phyloP scores from a whole-genome alignment of 495 filamentous ascomycete genomes.

The Apodospora peruviana region DNA sequence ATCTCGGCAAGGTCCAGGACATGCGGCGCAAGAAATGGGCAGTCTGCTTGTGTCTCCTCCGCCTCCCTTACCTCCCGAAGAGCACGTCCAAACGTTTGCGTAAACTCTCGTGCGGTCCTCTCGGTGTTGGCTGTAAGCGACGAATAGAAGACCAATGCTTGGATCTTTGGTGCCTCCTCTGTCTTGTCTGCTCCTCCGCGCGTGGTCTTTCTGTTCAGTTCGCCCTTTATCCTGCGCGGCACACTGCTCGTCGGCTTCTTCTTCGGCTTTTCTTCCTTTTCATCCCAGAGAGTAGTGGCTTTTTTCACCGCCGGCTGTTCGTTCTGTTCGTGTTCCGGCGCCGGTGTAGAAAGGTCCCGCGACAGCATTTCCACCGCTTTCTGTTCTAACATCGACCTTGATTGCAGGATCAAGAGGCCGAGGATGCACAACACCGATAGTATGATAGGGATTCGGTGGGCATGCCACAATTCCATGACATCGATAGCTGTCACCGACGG shows the following conservation, averaged over 20 bases:
- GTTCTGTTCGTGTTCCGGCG: slow-evolving; percentile 8
- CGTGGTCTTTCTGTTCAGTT: slow-evolving; percentile 25
- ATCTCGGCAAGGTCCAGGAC: slow-evolving; percentile 77
- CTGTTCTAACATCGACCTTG: no score
- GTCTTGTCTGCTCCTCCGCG: slow-evolving; percentile 14
- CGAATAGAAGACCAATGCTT: slow-evolving; percentile 80
- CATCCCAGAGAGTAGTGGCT: neutral
- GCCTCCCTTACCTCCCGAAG: slow-evolving; percentile 3
- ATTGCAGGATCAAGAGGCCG: no score
- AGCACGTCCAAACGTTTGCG: slow-evolving; percentile 31
- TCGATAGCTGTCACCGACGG: slow-evolving; percentile 23
- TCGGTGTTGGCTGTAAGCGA: slow-evolving; percentile 79
- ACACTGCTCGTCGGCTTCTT: slow-evolving; percentile 17
- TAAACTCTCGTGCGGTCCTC: slow-evolving; percentile 53
- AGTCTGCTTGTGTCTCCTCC: neutral
- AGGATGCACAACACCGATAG: slow-evolving; percentile 31
- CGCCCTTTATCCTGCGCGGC: slow-evolving; percentile 48
- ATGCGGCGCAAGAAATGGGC: slow-evolving; percentile 52
- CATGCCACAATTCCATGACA: slow-evolving; percentile 50
- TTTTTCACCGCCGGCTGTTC: neutral
- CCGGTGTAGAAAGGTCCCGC: no score
- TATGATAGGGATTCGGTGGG: slow-evolving; percentile 46
- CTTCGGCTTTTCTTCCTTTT: slow-evolving; percentile 3
- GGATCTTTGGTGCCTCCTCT: slow-evolving; percentile 44
- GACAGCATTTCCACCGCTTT: no score